Base-by-base conservation (phyloP, 768 basidiomycete genomes). In the Calocybe cyanea region DNA sequence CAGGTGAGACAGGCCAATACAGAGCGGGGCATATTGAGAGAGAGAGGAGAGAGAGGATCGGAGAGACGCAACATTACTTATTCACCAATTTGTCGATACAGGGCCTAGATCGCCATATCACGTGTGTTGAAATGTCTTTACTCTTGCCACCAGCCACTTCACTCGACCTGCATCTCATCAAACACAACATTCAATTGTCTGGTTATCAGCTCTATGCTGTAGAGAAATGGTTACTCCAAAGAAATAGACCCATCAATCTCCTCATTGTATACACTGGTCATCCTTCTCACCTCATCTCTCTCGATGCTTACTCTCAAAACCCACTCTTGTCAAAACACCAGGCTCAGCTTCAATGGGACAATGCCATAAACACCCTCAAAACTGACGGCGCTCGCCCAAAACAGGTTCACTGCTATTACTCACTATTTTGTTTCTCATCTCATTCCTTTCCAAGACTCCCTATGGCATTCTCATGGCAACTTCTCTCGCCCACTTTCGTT, bases 121-220 rank as follows among this genome's bases (percentile, higher is more conserved):
- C n/a, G 13, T 20, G 25, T 31, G 9, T 32, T 17, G 19, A 15
- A 3, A 2, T 18, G 30, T 35, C 32, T 30, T 33, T 30, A 11
- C 34, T 38, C 32, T 30, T 19, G 30, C 13, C 17, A 20, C 23
- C 32, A 38, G 15, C 32, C 30, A 28, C 11, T 11, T 6, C 25
- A 28, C 6, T 11, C 25, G 11, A 28, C 5, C 25, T 28, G 5
- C 6, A 28, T 6, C 25, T 28, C 25, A 11, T n/a, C n/a, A n/a
- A n/a, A n/a, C n/a, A n/a, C 25, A 28, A 11, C 25, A 11, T 28
- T 28, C 25, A 11, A 28, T 81, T 37, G 65, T 79, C 36, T 15
- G 83, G 83, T 1, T 89, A 82, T 64, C 89, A 91, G 65, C 72
- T 92, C 45, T 92, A 91, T 59, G 89, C 87, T 0, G 90, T 92